Percentiles rank a stretch among this genome's conserved stretches.
phyloP scores from a whole-genome alignment of 2,329 filamentous ascomycete genomes.

The Fusarium veterinarium region DNA sequence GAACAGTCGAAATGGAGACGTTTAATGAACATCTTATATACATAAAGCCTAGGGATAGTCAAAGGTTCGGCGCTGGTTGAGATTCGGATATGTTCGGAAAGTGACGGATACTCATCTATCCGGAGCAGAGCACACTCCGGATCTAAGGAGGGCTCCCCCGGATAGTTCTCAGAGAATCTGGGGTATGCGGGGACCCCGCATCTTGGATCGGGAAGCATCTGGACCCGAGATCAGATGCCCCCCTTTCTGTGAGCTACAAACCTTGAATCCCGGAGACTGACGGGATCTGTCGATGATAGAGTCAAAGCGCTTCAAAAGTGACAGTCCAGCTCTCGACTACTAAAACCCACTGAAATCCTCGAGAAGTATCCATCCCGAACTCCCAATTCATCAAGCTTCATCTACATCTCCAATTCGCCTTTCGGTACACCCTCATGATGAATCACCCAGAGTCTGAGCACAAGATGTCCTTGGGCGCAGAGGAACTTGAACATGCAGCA shows the following conservation, averaged over 20 bases:
- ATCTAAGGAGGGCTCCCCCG: background rate
- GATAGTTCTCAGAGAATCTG: background rate
- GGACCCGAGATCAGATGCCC: background rate
- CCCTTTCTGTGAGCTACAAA: background rate
- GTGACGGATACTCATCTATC: background rate
- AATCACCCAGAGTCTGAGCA: background rate
- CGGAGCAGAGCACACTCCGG: background rate
- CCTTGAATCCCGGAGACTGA: background rate
- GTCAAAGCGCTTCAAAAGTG: background rate
- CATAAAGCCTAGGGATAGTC: accelerated
- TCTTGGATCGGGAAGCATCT: background rate
- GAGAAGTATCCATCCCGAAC: background rate
- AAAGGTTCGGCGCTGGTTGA: accelerated
- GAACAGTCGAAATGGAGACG: accelerated
- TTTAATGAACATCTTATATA: background rate
- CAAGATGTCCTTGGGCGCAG: background rate
- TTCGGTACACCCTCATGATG: background rate
- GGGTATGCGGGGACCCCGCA: constrained; percentile 6
- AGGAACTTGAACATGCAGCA: constrained; percentile 1
- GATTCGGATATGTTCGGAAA: background rate
- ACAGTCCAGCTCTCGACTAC: background rate
- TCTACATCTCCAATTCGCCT: background rate
- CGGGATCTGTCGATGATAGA: background rate
- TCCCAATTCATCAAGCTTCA: background rate
- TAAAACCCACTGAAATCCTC: background rate